phyloP scores from a whole-genome alignment of 352 stramenopile species.

The Globisporangium yorkense region DNA sequence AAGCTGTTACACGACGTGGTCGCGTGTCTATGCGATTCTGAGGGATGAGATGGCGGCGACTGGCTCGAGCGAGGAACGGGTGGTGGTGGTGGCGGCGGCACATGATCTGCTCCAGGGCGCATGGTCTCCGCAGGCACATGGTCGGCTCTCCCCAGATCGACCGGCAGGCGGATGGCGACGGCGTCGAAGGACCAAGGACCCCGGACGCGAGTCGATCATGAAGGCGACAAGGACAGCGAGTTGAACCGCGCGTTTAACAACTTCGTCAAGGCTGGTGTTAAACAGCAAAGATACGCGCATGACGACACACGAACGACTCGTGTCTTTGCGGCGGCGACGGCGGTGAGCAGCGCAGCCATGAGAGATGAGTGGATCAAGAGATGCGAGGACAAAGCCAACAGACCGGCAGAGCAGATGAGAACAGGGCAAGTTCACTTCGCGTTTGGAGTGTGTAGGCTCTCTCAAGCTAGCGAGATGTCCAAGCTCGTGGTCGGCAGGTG shows the following conservation, averaged over 20 bases:
- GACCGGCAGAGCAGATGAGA: too few relatives aligned
- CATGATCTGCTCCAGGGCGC: neutral
- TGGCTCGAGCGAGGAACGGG: neutral
- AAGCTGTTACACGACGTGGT: neutral
- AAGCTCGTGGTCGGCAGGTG: neutral
- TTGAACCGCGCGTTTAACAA: slow-evolving; percentile 1
- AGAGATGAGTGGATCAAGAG: too few relatives aligned
- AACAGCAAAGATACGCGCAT: neutral
- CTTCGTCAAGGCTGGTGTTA: neutral
- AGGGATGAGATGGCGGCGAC: neutral
- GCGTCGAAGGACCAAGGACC: too few relatives aligned
- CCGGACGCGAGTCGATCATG: neutral
- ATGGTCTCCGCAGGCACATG: neutral
- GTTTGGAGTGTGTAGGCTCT: too few relatives aligned
- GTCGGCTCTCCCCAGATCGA: neutral
- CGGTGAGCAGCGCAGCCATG: too few relatives aligned
- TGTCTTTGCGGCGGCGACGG: too few relatives aligned
- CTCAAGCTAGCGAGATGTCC: neutral
- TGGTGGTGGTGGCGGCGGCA: neutral
- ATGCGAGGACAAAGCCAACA: too few relatives aligned
- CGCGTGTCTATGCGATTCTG: neutral
- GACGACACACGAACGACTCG: neutral
- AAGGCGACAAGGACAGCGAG: neutral
- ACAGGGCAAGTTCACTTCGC: too few relatives aligned
- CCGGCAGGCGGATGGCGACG: neutral